Conservation (phyloP, 164 flowering plant genomes). For the Aristolochia californica region DNA sequence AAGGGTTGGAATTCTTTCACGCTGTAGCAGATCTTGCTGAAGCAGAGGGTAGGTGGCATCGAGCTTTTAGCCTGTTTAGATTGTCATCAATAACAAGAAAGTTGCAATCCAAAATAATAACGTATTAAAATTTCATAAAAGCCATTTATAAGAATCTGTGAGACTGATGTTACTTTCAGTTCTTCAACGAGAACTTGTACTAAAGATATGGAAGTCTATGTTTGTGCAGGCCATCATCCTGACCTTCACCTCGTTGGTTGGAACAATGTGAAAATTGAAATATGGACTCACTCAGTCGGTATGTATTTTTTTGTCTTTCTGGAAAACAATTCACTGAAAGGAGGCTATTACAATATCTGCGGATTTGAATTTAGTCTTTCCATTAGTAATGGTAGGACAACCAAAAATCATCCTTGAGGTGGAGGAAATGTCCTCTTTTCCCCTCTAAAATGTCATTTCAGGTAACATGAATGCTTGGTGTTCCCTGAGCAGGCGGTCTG, state of each 20-base stretch:
- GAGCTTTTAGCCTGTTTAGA: too few species aligned
- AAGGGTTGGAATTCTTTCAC: constrained; percentile 79
- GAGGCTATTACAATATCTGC: too few species aligned
- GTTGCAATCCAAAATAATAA: too few species aligned
- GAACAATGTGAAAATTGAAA: constrained; percentile 80
- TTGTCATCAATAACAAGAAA: too few species aligned
- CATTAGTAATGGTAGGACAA: background rate
- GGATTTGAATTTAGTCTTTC: background rate
- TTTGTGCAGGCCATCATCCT: constrained; percentile 82
- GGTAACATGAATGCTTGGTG: too few species aligned
- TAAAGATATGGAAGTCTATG: background rate
- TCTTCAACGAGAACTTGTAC: too few species aligned
- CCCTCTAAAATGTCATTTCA: too few species aligned
- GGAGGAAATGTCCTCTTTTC: too few species aligned
- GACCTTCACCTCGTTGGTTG: constrained; percentile 95
- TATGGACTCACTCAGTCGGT: constrained; percentile 96
- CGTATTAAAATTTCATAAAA: too few species aligned
- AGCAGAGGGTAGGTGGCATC: constrained; percentile 55
- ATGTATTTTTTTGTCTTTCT: constrained; percentile 8
- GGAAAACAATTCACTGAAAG: background rate
- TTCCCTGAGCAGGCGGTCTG: constrained; percentile 57
- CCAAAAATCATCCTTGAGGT: too few species aligned
- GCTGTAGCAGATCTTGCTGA: constrained; percentile 82
- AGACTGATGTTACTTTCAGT: too few species aligned
- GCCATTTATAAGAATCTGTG: too few species aligned